A percentile compares a stretch with the other conserved stretches of the same genome.
phyloP scores from a whole-genome alignment of 768 basidiomycete species.

The Pholiota molesta region DNA sequence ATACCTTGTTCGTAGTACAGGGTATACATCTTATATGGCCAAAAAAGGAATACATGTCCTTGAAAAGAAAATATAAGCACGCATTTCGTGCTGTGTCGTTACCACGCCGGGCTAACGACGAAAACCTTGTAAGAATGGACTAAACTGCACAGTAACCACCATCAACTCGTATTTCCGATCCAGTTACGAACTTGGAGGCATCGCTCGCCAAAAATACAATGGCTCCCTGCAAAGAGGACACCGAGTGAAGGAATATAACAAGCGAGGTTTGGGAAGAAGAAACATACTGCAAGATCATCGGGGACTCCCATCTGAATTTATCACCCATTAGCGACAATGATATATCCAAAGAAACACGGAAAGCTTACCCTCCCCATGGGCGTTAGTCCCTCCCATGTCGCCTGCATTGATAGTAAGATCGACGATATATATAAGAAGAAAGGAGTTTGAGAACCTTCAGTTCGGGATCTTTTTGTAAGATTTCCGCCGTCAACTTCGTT shows the following conservation, averaged over 20 bases:
- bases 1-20: neutral
- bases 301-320: constrained; percentile 80
- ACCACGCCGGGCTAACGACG: neutral
- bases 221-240: constrained; percentile 59
- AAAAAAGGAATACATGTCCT: neutral
- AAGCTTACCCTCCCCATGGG: constrained; percentile 80
- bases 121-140: neutral
- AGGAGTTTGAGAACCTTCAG: constrained; percentile 57
- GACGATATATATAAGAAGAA: neutral
- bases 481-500: constrained; percentile 84
- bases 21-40: neutral
- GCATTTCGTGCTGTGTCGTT: neutral
- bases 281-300: constrained; percentile 80
- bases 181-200: constrained; percentile 89
- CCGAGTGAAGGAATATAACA: constrained; percentile 1
- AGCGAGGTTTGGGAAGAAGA: neutral
- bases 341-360: neutral
- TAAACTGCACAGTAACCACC: constrained; percentile 84
- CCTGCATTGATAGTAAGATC: constrained; percentile 40
- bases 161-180: constrained; percentile 82
- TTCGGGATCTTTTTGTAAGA: constrained; percentile 74
- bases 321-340: constrained; percentile 12
- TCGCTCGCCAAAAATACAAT: constrained; percentile 91
- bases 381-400: constrained; percentile 82
- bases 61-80: neutral